Base-by-base conservation (phyloP, 371 early-diverging fungal species). In the Conidiobolus incongruus region DNA sequence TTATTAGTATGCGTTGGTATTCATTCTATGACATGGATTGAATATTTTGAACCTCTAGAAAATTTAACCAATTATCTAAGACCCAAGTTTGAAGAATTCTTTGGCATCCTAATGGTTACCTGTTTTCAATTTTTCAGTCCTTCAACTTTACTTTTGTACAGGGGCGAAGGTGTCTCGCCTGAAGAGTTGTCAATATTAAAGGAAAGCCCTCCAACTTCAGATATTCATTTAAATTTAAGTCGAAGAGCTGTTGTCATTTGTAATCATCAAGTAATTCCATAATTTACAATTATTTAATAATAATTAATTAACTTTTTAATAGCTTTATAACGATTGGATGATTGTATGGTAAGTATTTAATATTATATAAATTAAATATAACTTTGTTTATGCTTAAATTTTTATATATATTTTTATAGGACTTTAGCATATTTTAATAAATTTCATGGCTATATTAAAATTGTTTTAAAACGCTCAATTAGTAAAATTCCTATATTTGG, bases 261-360 rank as follows among this genome's bases (percentile, higher is more conserved):
- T 37, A 83, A 87, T 56, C 85, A 86, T 58, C 84, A 85, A 56
- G 72, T 71, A 56, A n/a, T n/a, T n/a, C n/a, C n/a, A n/a, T n/a
- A n/a, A n/a, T n/a, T n/a, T n/a, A n/a, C n/a, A n/a, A n/a, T n/a
- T n/a, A n/a, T n/a, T n/a, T n/a, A 12, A 29, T 44, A 21, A 26
- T 21, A 34, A 21, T n/a, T 29, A 22, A 39, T 15, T 35, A 29
- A 12, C 17, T 41, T n/a, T 41, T 29, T 28, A 22, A 21, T 51
- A 68, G 72, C 79, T 79, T 33, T 83, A 81, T 55, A 67, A 77
- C 28, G 92, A 89, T 57, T 89, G 88, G 86, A 77, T 84, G 53
- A 87, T 82, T 55, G 60, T 89, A 23, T 88, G 89, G 84, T 52
- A 69, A n/a, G 37, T 70, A 30, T 50, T 19, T 22, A 4, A n/a